These are phyloP conservation scores for Solanum paucissectum DNA, from an alignment of 257 asterid genomes.

Conservation along the genomic window DNA sequence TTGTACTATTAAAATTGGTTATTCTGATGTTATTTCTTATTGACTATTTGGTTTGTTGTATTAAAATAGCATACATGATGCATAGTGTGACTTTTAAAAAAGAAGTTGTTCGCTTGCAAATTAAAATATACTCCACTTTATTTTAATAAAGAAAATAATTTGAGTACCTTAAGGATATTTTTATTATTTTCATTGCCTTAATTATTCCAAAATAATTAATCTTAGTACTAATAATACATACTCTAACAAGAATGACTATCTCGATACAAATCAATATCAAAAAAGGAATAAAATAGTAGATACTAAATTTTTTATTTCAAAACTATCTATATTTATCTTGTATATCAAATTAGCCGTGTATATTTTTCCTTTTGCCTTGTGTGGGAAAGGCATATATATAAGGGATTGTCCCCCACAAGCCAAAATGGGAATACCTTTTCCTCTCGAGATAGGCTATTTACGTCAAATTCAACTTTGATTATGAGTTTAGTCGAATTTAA, in stretches of 20 bases:
- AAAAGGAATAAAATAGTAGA: not conserved
- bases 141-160: not conserved
- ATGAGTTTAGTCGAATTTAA: not conserved
- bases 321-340: not conserved
- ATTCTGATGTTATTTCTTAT: not conserved
- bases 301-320: not conserved
- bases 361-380: not conserved
- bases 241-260: not conserved
- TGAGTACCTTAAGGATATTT: not conserved
- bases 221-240: not conserved
- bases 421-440: not conserved
- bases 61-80: not conserved
- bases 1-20: not conserved
- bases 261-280: not conserved
- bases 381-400: not conserved
- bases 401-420: not conserved
- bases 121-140: not conserved
- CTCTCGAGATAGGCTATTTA: not conserved
- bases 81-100: not conserved
- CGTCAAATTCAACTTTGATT: not conserved
- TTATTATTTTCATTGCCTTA: not conserved
- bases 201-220: not conserved
- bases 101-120: not conserved
- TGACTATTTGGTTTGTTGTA: fast-evolving
- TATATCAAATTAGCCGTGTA: not conserved